A percentile compares a stretch with the other conserved stretches of the same genome.
Evolutionary conservation across 192 early-diverging fungal genomes (phyloP).

Genomic region (Backusella tarrabulga): DNA sequence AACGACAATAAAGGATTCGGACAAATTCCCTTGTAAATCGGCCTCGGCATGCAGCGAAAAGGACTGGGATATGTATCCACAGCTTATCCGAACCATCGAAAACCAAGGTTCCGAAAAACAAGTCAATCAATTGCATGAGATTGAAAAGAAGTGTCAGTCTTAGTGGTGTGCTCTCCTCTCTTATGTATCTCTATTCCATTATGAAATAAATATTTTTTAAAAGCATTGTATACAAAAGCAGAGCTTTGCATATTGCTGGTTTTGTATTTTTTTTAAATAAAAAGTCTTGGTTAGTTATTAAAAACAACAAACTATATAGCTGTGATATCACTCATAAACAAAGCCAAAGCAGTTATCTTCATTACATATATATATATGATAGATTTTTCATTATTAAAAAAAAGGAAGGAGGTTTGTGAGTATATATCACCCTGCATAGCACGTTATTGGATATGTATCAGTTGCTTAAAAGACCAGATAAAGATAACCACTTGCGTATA

Average conservation of each 20-base stretch:
- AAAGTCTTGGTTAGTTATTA: neutral
- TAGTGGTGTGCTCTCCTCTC: neutral
- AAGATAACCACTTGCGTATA: too few relatives aligned
- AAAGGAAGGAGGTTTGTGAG: neutral
- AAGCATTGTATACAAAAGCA: too few relatives aligned
- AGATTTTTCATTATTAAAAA: neutral
- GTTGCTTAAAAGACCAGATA: too few relatives aligned
- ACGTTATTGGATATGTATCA: neutral
- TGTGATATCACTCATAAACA: too few relatives aligned
- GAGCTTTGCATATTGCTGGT: too few relatives aligned
- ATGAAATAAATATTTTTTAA: neutral
- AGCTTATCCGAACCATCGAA: neutral
- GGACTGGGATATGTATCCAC: neutral
- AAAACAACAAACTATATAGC: neutral
- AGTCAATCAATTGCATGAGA: neutral
- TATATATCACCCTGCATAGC: neutral
- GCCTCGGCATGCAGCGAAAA: neutral
- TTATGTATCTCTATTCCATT: neutral
- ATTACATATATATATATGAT: neutral
- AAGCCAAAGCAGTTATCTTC: too few relatives aligned
- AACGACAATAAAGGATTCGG: neutral
- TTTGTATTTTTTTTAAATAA: neutral
- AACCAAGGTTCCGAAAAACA: neutral
- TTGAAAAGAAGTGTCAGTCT: slow-evolving; percentile 1
- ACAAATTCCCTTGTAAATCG: neutral